These are phyloP conservation scores for Magnusiomyces ingens DNA, from an alignment of 1,139 yeast genomes.

Conservation along the genomic window DNA sequence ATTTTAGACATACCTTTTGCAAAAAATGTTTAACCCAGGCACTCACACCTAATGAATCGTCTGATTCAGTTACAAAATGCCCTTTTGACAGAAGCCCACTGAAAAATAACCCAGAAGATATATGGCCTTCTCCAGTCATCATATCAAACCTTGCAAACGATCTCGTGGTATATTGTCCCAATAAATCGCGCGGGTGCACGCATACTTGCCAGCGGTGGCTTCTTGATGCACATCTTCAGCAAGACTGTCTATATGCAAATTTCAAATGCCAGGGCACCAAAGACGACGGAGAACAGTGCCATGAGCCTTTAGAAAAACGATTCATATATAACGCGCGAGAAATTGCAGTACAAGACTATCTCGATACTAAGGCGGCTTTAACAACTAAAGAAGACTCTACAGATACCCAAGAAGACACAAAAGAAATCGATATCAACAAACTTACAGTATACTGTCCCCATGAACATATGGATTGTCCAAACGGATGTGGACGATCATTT, in stretches of 20 bases:
- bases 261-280: slow-evolving; percentile 36
- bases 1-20: slow-evolving; percentile 30
- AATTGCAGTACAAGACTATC: background rate
- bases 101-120: slow-evolving; percentile 33
- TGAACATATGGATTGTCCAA: slow-evolving; percentile 19
- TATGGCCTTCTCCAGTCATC: slow-evolving; percentile 57
- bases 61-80: slow-evolving; percentile 35
- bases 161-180: slow-evolving; percentile 50
- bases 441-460: slow-evolving; percentile 18
- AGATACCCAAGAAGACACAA: slow-evolving; percentile 3
- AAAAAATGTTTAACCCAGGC: slow-evolving; percentile 21
- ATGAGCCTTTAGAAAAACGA: slow-evolving; percentile 9
- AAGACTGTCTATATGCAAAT: slow-evolving; percentile 48
- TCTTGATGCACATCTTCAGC: slow-evolving; percentile 44
- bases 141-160: slow-evolving; percentile 59
- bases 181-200: slow-evolving; percentile 48
- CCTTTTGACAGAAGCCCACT: slow-evolving; percentile 57
- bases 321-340: slow-evolving; percentile 5
- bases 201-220: slow-evolving; percentile 60
- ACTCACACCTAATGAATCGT: slow-evolving; percentile 21
- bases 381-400: background rate
- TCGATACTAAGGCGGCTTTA: background rate
- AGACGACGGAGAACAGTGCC: slow-evolving; percentile 9
- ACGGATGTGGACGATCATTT: slow-evolving; percentile 20
- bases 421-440: background rate